Conservation (phyloP, 495 filamentous ascomycete genomes). For the Daldinia loculata region DNA sequence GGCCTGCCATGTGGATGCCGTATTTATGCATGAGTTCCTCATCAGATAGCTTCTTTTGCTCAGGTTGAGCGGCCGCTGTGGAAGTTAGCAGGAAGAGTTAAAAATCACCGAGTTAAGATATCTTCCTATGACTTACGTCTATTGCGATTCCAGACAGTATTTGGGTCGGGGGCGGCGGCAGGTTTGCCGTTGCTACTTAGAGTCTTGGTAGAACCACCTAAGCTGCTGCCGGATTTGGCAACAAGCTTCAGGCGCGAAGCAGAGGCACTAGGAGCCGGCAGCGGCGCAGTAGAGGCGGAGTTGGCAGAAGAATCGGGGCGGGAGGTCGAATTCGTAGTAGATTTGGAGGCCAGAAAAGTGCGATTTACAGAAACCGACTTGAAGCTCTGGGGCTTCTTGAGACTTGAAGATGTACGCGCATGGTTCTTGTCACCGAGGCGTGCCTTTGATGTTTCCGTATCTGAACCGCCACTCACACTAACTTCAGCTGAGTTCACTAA, state of each 20-base stretch:
- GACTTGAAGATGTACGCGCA: conserved; percentile 69
- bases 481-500: conserved; percentile 62
- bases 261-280: conserved; percentile 49
- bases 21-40: conserved; percentile 91
- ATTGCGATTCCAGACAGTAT: conserved; percentile 98
- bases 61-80: conserved; percentile 72
- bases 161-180: conserved; percentile 63
- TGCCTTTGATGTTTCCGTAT: conserved; percentile 68
- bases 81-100: conserved; percentile 32
- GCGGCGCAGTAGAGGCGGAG: conserved; percentile 45
- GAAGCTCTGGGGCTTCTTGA: conserved; percentile 88
- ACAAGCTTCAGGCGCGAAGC: conserved; percentile 61
- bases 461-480: conserved; percentile 71
- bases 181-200: conserved; percentile 63
- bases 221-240: conserved; percentile 61
- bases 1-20: conserved; percentile 94
- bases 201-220: conserved; percentile 56
- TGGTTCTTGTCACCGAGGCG: conserved; percentile 66
- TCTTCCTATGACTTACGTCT: conserved; percentile 69
- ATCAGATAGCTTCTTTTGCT: conserved; percentile 93
- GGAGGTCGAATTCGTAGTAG: conserved; percentile 49
- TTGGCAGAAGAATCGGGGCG: conserved; percentile 62
- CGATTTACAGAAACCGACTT: conserved; percentile 96
- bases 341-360: conserved; percentile 73
- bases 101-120: conserved; percentile 6